Evolutionary conservation across 495 filamentous ascomycete genomes (phyloP).

Genomic region (Penicillium flavigenum): DNA sequence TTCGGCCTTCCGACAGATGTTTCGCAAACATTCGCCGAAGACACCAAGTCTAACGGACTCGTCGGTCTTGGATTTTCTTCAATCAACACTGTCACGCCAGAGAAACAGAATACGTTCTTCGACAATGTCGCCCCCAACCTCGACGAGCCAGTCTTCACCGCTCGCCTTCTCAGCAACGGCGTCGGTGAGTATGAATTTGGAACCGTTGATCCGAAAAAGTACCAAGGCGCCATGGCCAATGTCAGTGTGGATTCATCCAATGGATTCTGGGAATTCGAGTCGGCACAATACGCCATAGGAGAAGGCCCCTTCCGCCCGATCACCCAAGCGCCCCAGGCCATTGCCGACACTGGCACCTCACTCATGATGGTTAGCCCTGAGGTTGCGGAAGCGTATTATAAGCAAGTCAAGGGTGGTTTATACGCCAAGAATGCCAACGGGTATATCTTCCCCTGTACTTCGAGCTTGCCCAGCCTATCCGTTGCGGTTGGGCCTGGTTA

Average conservation of each 20-base stretch:
- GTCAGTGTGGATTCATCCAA: constrained; percentile 58
- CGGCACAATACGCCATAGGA: constrained; percentile 56
- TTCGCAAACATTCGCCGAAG: constrained; percentile 60
- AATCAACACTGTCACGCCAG: constrained; percentile 70
- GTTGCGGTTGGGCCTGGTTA: constrained; percentile 61
- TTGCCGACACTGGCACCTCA: constrained; percentile 73
- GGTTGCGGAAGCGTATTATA: constrained; percentile 62
- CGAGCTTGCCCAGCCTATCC: constrained; percentile 61
- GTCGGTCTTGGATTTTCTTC: constrained; percentile 73
- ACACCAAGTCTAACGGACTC: constrained; percentile 66
- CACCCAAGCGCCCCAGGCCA: constrained; percentile 41
- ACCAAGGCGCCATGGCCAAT: constrained; percentile 62
- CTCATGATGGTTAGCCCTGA: constrained; percentile 66
- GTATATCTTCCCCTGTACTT: constrained; percentile 64
- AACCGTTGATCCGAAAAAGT: constrained; percentile 63
- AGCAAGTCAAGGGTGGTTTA: constrained; percentile 55
- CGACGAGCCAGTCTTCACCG: constrained; percentile 69
- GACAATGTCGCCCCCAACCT: constrained; percentile 67
- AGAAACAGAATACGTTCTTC: constrained; percentile 75
- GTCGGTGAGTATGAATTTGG: constrained; percentile 79
- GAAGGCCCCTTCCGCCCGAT: constrained; percentile 35
- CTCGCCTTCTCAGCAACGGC: constrained; percentile 59
- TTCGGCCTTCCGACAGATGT: constrained; percentile 69
- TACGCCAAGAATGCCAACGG: constrained; percentile 53
- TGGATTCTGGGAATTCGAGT: constrained; percentile 77